phyloP scores from a whole-genome alignment of 2,329 filamentous ascomycete genomes.

The Mycosphaerella arachidis region DNA sequence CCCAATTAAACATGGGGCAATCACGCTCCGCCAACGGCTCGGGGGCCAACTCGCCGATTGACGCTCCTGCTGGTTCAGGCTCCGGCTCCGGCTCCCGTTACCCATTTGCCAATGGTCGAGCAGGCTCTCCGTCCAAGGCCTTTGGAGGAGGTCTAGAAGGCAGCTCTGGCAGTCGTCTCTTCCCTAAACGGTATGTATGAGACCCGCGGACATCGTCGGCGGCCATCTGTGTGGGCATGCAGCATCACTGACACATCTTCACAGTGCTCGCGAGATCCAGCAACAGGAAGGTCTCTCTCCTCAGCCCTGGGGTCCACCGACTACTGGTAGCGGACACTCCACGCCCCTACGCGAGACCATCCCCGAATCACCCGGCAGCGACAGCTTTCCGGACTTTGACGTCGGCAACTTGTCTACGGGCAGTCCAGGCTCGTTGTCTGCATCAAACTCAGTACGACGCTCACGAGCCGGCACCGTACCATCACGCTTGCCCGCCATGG shows the following conservation, averaged over 20 bases:
- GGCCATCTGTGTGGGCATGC: not conserved
- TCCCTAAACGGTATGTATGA: slow-evolving; percentile 77
- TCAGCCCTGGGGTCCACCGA: slow-evolving; percentile 83
- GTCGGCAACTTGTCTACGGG: slow-evolving; percentile 24
- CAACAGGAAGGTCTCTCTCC: slow-evolving; percentile 82
- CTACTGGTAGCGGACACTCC: slow-evolving; percentile 92
- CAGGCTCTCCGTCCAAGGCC: slow-evolving; percentile 95
- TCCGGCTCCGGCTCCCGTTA: slow-evolving; percentile 56
- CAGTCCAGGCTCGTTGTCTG: slow-evolving; percentile 21
- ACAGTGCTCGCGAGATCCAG: slow-evolving; percentile 90
- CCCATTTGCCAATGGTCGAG: slow-evolving; percentile 66
- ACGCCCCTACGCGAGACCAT: slow-evolving; percentile 96
- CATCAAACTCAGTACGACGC: slow-evolving; percentile 51
- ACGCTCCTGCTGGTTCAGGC: slow-evolving; percentile 60
- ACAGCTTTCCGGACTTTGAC: slow-evolving; percentile 89
- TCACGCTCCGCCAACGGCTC: slow-evolving; percentile 75
- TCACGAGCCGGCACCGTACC: slow-evolving; percentile 93
- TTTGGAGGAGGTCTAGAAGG: slow-evolving; percentile 38
- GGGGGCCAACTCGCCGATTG: slow-evolving; percentile 73
- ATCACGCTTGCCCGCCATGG: slow-evolving; percentile 80
- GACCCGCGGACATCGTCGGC: not conserved
- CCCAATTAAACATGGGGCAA: slow-evolving; percentile 59
- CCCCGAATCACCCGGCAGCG: slow-evolving; percentile 85
- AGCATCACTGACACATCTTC: not conserved
- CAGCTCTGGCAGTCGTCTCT: slow-evolving; percentile 62